Evolutionary conservation across 225 moss, liverwort and hornwort genomes (phyloP).

Genomic region (Physcomitrellopsis africana): DNA sequence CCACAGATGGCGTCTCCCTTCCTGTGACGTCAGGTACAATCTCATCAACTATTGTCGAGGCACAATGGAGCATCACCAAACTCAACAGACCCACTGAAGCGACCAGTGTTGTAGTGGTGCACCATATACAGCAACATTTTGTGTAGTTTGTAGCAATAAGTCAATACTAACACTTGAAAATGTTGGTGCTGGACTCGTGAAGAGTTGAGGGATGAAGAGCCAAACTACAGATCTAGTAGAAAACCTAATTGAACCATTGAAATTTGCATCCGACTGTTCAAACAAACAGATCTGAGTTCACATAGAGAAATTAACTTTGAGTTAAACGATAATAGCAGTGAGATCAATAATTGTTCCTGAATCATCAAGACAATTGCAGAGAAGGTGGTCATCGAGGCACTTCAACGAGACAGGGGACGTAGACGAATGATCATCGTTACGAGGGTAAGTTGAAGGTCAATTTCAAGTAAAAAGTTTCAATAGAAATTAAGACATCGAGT

Average conservation of each 20-base stretch:
- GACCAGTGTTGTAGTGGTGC: background rate
- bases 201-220: background rate
- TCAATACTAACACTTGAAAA: slow-evolving; percentile 14
- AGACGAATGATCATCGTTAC: background rate
- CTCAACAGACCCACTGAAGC: background rate
- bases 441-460: background rate
- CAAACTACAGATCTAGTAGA: background rate
- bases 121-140: background rate
- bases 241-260: background rate
- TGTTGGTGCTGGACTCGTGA: background rate
- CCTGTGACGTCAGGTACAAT: slow-evolving; percentile 25
- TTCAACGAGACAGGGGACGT: background rate
- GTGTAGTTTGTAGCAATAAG: background rate
- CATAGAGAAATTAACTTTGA: background rate
- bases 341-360: background rate
- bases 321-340: background rate
- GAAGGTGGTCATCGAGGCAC: background rate
- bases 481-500: background rate
- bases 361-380: background rate
- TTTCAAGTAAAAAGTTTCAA: background rate
- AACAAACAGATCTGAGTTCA: background rate
- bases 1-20: slow-evolving; percentile 65
- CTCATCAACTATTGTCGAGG: background rate
- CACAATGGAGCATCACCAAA: background rate
- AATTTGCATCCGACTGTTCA: background rate